phyloP scores from a whole-genome alignment of 768 basidiomycete species.

The Solioccasus polychromus region DNA sequence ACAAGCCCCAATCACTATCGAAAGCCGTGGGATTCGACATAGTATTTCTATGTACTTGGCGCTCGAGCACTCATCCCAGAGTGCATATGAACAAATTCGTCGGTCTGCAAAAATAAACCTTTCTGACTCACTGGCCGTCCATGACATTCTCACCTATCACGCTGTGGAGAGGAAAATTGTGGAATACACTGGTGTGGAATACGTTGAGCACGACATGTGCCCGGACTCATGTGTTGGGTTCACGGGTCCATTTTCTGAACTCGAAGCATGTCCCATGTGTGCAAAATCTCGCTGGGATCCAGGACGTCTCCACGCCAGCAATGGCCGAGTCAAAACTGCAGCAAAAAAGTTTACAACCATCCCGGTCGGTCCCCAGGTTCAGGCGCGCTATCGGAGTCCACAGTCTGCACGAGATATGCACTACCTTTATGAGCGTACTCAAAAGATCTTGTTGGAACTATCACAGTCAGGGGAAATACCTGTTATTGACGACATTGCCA shows the following conservation, averaged over 20 bases:
- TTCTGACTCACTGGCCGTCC: neutral
- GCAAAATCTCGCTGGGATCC: neutral
- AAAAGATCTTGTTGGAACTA: neutral
- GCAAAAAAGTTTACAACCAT: neutral
- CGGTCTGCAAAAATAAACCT: neutral
- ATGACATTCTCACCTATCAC: neutral
- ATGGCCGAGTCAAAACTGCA: neutral
- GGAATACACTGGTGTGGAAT: neutral
- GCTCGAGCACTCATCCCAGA: neutral
- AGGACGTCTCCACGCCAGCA: neutral
- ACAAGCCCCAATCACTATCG: neutral
- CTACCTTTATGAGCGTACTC: neutral
- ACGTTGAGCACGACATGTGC: slow-evolving; percentile 10
- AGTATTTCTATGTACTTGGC: neutral
- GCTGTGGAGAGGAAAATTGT: neutral
- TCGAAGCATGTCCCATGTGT: neutral
- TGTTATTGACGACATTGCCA: neutral
- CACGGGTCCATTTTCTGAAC: slow-evolving; percentile 13
- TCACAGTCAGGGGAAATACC: neutral
- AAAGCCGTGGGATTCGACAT: neutral
- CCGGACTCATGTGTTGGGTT: slow-evolving; percentile 13
- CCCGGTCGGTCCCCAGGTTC: neutral
- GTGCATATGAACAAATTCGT: neutral
- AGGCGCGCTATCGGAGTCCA: neutral
- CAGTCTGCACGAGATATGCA: neutral